Base-by-base conservation (phyloP, 140 eudicot genomes). In the Flaveria floridana region DNA sequence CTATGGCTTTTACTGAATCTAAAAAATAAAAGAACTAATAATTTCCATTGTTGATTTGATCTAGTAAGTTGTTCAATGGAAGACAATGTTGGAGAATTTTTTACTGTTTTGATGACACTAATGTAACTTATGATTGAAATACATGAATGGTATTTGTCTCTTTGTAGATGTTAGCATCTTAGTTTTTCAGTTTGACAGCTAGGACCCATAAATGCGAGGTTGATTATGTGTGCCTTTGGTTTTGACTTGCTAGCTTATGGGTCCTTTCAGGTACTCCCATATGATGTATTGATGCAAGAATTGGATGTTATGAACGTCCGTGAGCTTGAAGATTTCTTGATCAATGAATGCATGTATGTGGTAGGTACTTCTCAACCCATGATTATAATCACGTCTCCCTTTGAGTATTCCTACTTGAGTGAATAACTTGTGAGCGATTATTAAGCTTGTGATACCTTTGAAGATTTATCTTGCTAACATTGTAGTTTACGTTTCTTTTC, bases 261-360 rank as follows among this genome's bases (percentile, higher is more conserved):
- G 19, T 57, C 15, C 30, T 79, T 76, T 69, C 34, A 93, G 98
- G 88, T 90, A 61, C 89, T 93, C 61, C 89, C 93, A 4, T 93
- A 93, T 85, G 97, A 90, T 74, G 78, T 80, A 50, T 77, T 93
- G 71, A 93, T 93, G 89, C 84, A 80, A 72, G 97, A 93, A 86
- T 82, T 93, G 85, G 98, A 93, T 73, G 89, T 93, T 37, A 67
- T 84, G 46, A 93, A 90, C 84, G 98, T 93, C 14, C 98, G 98
- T 4, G 97, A 90, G 76, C 92, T 93, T 75, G 98, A 93, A 84
- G 98, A 93, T 82, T 93, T 93, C 72, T 88, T 93, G 50, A 93
- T 93, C 62, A 93, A 90, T 44, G 96, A 93, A 89, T 90, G 98
- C 91, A 93, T 93, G 96, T 93, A 93, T 80, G 96, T 88, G 98